Evolutionary conservation across 2,329 filamentous ascomycete species (phyloP).

Genomic region (Aspergillus jensenii): DNA sequence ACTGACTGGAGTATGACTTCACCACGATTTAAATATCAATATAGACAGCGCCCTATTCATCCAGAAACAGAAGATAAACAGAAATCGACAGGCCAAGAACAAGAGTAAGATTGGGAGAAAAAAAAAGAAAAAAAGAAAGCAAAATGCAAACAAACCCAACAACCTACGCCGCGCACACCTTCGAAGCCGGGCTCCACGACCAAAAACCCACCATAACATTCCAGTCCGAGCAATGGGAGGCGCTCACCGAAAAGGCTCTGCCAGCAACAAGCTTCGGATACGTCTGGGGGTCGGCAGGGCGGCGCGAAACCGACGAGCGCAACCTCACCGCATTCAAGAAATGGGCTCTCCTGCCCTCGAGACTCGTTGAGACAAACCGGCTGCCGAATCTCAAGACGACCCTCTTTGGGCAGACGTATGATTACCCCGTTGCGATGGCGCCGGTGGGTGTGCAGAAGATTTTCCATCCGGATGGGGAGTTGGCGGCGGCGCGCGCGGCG

Average conservation of each 20-base stretch:
- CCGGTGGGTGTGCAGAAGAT: slow-evolving; percentile 70
- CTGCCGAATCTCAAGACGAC: slow-evolving; percentile 42
- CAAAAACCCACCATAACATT: slow-evolving; percentile 54
- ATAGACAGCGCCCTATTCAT: no score
- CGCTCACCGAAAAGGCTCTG: slow-evolving; percentile 52
- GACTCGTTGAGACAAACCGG: slow-evolving; percentile 33
- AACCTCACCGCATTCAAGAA: slow-evolving; percentile 31
- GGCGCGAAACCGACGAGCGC: slow-evolving; percentile 27
- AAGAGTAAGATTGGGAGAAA: no score
- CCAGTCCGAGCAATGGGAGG: slow-evolving; percentile 55
- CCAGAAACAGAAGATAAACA: no score
- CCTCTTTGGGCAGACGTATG: slow-evolving; percentile 51
- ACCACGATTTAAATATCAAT: no score
- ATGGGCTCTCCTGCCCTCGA: slow-evolving; percentile 28
- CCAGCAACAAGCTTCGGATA: slow-evolving; percentile 56
- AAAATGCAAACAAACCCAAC: background rate
- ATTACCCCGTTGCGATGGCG: slow-evolving; percentile 60
- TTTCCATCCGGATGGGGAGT: slow-evolving; percentile 64
- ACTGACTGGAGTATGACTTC: no score
- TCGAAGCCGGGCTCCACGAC: slow-evolving; percentile 48
- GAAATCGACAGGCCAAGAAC: no score
- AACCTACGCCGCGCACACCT: slow-evolving; percentile 43
- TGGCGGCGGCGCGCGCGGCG: slow-evolving; percentile 61
- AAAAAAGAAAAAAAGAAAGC: no score
- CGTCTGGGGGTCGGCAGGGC: slow-evolving; percentile 57